A percentile compares a stretch with the other conserved stretches of the same genome.
These are phyloP conservation scores for Fabrea salina DNA, from an alignment of 169 alveolate genomes.

Conservation along the genomic window DNA sequence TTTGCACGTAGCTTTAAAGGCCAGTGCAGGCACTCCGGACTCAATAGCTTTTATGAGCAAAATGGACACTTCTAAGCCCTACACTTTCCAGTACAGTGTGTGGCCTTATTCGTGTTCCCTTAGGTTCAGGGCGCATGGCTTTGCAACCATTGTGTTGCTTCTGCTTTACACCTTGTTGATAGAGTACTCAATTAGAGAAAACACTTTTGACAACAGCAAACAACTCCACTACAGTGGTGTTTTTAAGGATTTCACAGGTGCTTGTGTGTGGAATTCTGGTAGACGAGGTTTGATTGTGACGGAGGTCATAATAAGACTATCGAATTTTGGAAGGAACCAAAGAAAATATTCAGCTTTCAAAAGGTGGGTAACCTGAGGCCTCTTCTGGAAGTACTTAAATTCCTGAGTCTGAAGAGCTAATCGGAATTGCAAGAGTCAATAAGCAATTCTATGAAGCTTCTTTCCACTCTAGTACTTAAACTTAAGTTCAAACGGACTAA, in stretches of 20 bases:
- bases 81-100: constrained; percentile 18
- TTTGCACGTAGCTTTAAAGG: not conserved
- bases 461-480: too few species aligned
- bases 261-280: constrained; percentile 28
- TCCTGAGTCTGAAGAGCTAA: too few species aligned
- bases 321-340: too few species aligned
- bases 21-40: not conserved
- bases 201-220: constrained; percentile 14
- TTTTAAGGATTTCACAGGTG: constrained; percentile 28
- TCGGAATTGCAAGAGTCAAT: too few species aligned
- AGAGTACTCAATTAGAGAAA: constrained; percentile 6
- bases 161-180: constrained; percentile 33
- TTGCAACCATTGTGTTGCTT: constrained; percentile 10
- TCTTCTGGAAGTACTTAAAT: too few species aligned
- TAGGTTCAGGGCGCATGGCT: constrained; percentile 41
- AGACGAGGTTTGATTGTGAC: not conserved
- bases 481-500: too few species aligned
- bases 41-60: not conserved
- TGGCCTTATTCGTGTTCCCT: constrained; percentile 43
- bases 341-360: too few species aligned
- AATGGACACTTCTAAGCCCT: not conserved
- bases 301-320: too few species aligned
- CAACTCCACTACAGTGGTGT: not conserved
- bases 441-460: too few species aligned
- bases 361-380: too few species aligned